Conservation (phyloP, 192 early-diverging fungal species). For the Coemansia sp. region DNA sequence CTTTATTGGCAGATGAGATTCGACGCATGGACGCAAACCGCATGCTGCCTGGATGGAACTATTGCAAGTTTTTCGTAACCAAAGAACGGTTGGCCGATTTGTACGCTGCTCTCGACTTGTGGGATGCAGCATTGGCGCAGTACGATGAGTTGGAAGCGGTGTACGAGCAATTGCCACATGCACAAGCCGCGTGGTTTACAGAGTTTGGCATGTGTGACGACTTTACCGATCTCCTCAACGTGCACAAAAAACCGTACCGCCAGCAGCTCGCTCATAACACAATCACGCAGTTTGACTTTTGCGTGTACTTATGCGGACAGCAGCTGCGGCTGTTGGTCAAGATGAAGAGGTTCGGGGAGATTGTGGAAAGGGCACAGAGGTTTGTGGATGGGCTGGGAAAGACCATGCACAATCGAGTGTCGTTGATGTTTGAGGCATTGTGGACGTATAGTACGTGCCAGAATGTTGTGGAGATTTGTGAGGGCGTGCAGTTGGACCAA, state of each 20-base stretch:
- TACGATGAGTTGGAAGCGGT: slow-evolving; percentile 98
- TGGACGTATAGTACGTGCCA: slow-evolving; percentile 51
- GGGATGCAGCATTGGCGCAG: slow-evolving; percentile 86
- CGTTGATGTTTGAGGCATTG: slow-evolving; percentile 36
- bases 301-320: slow-evolving; percentile 92
- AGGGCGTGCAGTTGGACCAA: slow-evolving; percentile 30
- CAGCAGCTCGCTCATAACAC: slow-evolving; percentile 87
- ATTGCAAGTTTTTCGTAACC: slow-evolving; percentile 93
- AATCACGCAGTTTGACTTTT: slow-evolving; percentile 94
- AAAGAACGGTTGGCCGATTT: slow-evolving; percentile 87
- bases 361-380: slow-evolving; percentile 36
- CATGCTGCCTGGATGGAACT: slow-evolving; percentile 98
- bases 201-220: slow-evolving; percentile 95
- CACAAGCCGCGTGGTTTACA: slow-evolving; percentile 91
- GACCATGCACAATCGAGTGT: slow-evolving; percentile 40
- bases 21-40: slow-evolving; percentile 86
- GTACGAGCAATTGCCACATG: slow-evolving; percentile 86
- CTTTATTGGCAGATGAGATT: slow-evolving; percentile 64
- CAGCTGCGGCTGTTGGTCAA: slow-evolving; percentile 79
- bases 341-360: slow-evolving; percentile 54
- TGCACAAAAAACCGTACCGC: slow-evolving; percentile 78
- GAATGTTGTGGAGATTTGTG: slow-evolving; percentile 55
- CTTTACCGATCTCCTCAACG: slow-evolving; percentile 74
- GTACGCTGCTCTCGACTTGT: slow-evolving; percentile 84
- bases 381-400: slow-evolving; percentile 35